Percentiles rank a stretch among this genome's conserved stretches.
phyloP scores from a whole-genome alignment of 2,329 filamentous ascomycete species.

The Trematosphaeria pertusa region DNA sequence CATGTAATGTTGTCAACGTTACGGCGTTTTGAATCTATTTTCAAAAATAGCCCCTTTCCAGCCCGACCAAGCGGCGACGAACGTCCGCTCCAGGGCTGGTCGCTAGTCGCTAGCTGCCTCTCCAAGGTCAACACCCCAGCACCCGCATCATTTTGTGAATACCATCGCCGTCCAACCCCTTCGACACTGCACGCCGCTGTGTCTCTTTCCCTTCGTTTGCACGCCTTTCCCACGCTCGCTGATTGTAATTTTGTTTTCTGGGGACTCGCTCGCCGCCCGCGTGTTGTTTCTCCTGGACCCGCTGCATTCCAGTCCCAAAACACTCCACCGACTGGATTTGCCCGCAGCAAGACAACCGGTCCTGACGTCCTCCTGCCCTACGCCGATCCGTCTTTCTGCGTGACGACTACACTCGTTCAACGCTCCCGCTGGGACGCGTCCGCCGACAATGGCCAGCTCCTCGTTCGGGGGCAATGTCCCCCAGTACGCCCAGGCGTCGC shows the following conservation, averaged over 20 bases:
- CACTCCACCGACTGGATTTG: constrained; percentile 14
- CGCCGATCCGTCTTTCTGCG: constrained; percentile 16
- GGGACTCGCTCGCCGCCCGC: constrained; percentile 12
- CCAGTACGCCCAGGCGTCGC: constrained; percentile 80
- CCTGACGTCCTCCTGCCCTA: constrained; percentile 13
- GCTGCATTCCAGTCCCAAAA: constrained; percentile 34
- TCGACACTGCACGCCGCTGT: constrained; percentile 24
- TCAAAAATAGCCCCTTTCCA: constrained; percentile 1
- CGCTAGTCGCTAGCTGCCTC: constrained; percentile 4
- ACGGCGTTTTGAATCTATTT: constrained; percentile 9
- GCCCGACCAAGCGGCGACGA: constrained; percentile 4
- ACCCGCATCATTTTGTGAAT: constrained; percentile 25
- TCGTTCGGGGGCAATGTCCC: constrained; percentile 50
- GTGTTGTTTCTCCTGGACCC: constrained; percentile 22
- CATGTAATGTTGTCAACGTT: too few species aligned
- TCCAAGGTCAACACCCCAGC: constrained; percentile 22
- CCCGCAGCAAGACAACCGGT: too few species aligned
- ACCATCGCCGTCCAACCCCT: constrained; percentile 26
- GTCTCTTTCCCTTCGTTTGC: constrained; percentile 38
- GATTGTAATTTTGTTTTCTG: constrained; percentile 27
- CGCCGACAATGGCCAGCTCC: constrained; percentile 65
- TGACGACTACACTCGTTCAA: constrained; percentile 36
- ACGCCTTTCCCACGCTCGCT: constrained; percentile 39
- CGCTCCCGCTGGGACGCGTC: constrained; percentile 49
- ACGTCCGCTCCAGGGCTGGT: too few species aligned